Percentiles rank a stretch among this genome's conserved stretches.
phyloP scores from a whole-genome alignment of 768 basidiomycete species.

The Podaxis sp. region DNA sequence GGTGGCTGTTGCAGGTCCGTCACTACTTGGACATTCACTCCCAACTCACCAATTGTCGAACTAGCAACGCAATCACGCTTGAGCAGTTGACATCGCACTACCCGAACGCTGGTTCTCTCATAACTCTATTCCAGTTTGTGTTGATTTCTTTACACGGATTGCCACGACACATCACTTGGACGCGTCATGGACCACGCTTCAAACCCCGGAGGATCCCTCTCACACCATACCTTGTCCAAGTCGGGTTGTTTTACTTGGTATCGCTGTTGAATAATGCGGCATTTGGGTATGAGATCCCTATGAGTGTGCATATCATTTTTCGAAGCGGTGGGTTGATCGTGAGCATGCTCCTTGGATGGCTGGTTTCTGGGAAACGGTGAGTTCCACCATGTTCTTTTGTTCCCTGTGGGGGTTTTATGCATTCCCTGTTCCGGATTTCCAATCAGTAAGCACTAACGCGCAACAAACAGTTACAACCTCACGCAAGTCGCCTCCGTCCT shows the following conservation, averaged over 20 bases:
- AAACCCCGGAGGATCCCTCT: constrained; percentile 71
- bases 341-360: constrained; percentile 78
- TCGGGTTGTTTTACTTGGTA: constrained; percentile 74
- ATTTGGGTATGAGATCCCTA: constrained; percentile 83
- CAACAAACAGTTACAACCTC: constrained; percentile 19
- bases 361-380: constrained; percentile 63
- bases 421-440: neutral
- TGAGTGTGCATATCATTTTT: constrained; percentile 94
- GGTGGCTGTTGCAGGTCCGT: constrained; percentile 74
- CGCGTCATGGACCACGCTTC: constrained; percentile 50
- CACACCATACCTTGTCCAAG: constrained; percentile 73
- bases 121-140: constrained; percentile 87
- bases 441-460: neutral
- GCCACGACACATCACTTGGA: constrained; percentile 58
- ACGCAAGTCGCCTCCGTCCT: constrained; percentile 72
- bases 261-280: constrained; percentile 90
- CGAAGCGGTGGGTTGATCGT: constrained; percentile 85
- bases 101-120: constrained; percentile 71
- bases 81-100: constrained; percentile 71
- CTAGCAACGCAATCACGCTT: constrained; percentile 75
- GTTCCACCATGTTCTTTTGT: constrained; percentile 23
- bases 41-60: neutral
- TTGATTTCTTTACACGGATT: constrained; percentile 75
- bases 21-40: constrained; percentile 38
- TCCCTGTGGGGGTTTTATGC: neutral